Conservation (phyloP, 495 filamentous ascomycete genomes). For the Physcia stellaris region DNA sequence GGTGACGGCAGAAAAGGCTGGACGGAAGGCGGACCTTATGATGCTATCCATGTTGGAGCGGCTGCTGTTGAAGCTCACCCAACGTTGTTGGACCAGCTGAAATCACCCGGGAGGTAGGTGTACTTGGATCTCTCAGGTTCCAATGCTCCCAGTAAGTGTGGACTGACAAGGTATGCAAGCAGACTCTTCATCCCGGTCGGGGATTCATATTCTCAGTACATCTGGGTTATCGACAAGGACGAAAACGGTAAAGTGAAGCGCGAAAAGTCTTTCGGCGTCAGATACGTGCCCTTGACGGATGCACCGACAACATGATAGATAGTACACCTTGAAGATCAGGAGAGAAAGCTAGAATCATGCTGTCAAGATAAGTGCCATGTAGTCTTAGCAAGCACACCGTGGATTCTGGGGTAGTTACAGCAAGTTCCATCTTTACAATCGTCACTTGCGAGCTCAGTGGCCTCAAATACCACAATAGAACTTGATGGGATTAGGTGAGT, state of each 20-base stretch:
- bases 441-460: too few relatives aligned
- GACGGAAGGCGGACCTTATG: slow-evolving; percentile 43
- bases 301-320: too few relatives aligned
- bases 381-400: too few relatives aligned
- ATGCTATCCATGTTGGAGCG: slow-evolving; percentile 94
- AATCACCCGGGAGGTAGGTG: slow-evolving; percentile 48
- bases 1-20: slow-evolving; percentile 74
- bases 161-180: slow-evolving; percentile 1
- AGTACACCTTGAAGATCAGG: too few relatives aligned
- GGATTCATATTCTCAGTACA: slow-evolving; percentile 46
- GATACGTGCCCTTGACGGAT: slow-evolving; percentile 92
- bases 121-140: slow-evolving; percentile 1
- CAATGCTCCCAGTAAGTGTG: too few relatives aligned
- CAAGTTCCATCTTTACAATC: too few relatives aligned
- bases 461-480: too few relatives aligned
- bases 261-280: slow-evolving; percentile 67
- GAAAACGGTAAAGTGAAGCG: slow-evolving; percentile 57
- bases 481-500: too few relatives aligned
- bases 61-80: slow-evolving; percentile 64
- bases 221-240: slow-evolving; percentile 87
- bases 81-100: slow-evolving; percentile 63
- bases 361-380: too few relatives aligned
- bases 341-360: too few relatives aligned
- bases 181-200: slow-evolving; percentile 81
- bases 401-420: too few relatives aligned